Evolutionary conservation across 2,329 filamentous ascomycete genomes (phyloP).

Genomic region (Trichoderma arundinaceum): DNA sequence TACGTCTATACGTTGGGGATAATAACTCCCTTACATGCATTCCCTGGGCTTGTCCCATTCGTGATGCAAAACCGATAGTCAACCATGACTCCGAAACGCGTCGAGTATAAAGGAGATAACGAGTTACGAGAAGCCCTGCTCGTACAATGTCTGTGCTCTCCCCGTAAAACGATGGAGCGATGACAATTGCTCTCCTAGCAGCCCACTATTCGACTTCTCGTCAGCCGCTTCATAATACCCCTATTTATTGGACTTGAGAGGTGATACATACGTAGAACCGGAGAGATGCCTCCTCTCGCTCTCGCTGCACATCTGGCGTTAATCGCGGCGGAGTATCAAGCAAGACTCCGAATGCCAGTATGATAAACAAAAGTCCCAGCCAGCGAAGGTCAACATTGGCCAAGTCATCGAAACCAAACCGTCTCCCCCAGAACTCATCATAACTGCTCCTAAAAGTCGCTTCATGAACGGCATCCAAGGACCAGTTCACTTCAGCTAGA

Average conservation of each 20-base stretch:
- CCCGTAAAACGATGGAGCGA: slow-evolving; percentile 19
- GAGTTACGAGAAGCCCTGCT: slow-evolving; percentile 21
- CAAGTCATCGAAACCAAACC: slow-evolving; percentile 21
- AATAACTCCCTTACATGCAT: slow-evolving; percentile 14
- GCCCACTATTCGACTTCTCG: not conserved
- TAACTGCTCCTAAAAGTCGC: slow-evolving; percentile 13
- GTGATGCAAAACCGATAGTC: slow-evolving; percentile 18
- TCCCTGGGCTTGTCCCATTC: slow-evolving; percentile 23
- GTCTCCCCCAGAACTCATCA: slow-evolving; percentile 22
- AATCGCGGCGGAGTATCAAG: slow-evolving; percentile 12
- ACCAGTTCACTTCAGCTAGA: slow-evolving; percentile 15
- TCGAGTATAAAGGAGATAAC: slow-evolving; percentile 11
- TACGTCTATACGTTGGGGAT: not conserved
- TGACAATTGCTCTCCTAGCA: slow-evolving; percentile 19
- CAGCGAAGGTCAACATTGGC: slow-evolving; percentile 20
- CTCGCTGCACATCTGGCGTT: slow-evolving; percentile 16
- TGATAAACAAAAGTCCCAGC: slow-evolving; percentile 20
- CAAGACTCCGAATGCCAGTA: slow-evolving; percentile 19
- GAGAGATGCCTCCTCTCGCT: slow-evolving; percentile 22
- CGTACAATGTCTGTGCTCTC: slow-evolving; percentile 25
- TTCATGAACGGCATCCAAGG: slow-evolving; percentile 22
- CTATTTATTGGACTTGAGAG: not conserved
- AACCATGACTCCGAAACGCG: slow-evolving; percentile 20
- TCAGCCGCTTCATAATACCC: not conserved
- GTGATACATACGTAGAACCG: slow-evolving; percentile 14